A percentile compares a stretch with the other conserved stretches of the same genome.
phyloP scores from a whole-genome alignment of 1,284 basidiomycete genomes.

The Puccinia sorghi region DNA sequence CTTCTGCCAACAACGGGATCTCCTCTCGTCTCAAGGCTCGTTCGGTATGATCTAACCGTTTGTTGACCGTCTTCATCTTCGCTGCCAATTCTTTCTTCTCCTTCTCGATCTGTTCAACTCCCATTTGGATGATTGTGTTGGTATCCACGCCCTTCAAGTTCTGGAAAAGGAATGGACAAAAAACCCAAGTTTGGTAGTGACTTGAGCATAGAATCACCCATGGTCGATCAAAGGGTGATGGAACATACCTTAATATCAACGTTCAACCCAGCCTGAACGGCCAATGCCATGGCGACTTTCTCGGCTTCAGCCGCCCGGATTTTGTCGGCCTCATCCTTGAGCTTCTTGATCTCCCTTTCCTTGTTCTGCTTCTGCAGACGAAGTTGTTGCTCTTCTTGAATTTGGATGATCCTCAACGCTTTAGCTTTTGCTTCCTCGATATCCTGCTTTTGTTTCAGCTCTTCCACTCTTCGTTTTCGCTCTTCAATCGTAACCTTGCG shows the following conservation, averaged over 20 bases:
- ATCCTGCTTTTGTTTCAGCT: constrained; percentile 41
- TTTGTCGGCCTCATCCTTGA: constrained; percentile 77
- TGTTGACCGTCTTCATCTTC: constrained; percentile 77
- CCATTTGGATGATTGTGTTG: constrained; percentile 81
- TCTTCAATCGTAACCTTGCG: constrained; percentile 44
- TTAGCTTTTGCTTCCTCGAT: constrained; percentile 47
- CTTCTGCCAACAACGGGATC: constrained; percentile 76
- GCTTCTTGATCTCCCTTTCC: constrained; percentile 74
- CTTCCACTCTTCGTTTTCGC: constrained; percentile 44
- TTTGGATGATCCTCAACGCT: constrained; percentile 40
- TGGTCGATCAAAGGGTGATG: not conserved
- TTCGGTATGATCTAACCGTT: constrained; percentile 93
- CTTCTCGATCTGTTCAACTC: constrained; percentile 93
- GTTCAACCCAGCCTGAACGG: constrained; percentile 82
- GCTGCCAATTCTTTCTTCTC: constrained; percentile 89
- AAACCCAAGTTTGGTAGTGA: too few relatives aligned
- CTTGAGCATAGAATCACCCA: not conserved
- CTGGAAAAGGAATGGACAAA: constrained; percentile 59
- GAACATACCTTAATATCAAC: constrained; percentile 72
- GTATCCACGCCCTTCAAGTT: constrained; percentile 83
- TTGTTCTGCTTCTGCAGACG: constrained; percentile 65
- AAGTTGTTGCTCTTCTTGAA: constrained; percentile 43
- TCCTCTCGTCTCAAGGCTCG: constrained; percentile 95
- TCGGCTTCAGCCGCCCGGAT: constrained; percentile 78
- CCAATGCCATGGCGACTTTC: constrained; percentile 82